Base-by-base conservation (phyloP, 495 filamentous ascomycete species). In the Neurospora sp. region DNA sequence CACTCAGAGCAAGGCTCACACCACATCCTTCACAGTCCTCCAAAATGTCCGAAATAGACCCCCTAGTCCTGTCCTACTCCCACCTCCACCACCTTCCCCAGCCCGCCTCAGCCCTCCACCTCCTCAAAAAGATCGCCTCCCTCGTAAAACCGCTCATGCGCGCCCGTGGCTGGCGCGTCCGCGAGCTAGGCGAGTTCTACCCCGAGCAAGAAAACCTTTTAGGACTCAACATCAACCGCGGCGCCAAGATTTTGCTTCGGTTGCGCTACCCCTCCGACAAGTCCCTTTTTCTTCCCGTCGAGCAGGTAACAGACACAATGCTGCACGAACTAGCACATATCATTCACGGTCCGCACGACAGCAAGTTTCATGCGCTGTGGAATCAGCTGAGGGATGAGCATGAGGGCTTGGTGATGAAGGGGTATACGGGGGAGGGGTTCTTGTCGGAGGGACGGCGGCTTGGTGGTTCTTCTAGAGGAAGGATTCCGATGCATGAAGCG, bases 101-200 rank as follows among this genome's bases (percentile, higher is more conserved):
- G 8, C 89, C 92, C 72, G 85, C 90, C 11, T 93, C 96, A 73
- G 96, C 94, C n/a, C 85, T 98, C 14, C 84, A 89, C n/a, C 88
- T 88, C 53, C 86, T 98, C 14, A 91, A 89, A 73, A 94, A 93
- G 80, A 85, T 97, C 31, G 93, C 94, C 20, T 96, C 93, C 14
- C 80, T 97, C 16, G 94, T 98, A 59, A 99, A 97, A 80, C 96
- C 96, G 16, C 92, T 99, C 71, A 98, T 98, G 95, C 85, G 93
- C 74, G 92, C 92, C 69, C 87, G 93, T 59, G 85, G 85, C 35
- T 99, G 94, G 93, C 90, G 82, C 74, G 93, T 99, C 27, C 88
- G 88, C 8, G 88, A 90, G 48, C 88, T 99, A 18, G 88, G 88
- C 37, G 96, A 98, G 80, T 96, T 99, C 81, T 92, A 91, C 73